phyloP scores from a whole-genome alignment of 2,329 filamentous ascomycete species.

The Seiridium unicorne region DNA sequence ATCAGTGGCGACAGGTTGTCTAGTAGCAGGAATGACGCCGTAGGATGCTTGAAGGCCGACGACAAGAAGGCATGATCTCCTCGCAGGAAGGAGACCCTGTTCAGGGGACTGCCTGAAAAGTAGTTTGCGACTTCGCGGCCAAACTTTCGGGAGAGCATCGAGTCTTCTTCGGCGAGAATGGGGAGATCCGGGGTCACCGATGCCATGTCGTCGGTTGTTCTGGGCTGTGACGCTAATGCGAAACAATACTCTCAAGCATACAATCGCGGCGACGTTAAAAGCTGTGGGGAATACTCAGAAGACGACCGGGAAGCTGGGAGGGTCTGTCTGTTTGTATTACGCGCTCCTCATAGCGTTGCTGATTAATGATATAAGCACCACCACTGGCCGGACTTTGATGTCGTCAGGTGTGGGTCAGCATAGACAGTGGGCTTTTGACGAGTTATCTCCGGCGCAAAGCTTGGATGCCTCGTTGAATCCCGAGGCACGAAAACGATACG shows the following conservation, averaged over 20 bases:
- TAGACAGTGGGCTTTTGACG: not conserved
- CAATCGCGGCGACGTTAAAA: not conserved
- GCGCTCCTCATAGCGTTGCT: not conserved
- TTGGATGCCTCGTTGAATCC: not conserved
- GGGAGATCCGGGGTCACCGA: constrained; percentile 40
- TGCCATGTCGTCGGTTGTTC: constrained; percentile 24
- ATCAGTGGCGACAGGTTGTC: constrained; percentile 75
- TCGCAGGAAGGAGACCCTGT: constrained; percentile 77
- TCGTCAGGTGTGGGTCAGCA: constrained; percentile 1
- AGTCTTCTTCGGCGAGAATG: constrained; percentile 46
- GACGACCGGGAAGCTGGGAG: too few relatives aligned
- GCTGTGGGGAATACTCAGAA: too few relatives aligned
- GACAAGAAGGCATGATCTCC: constrained; percentile 68
- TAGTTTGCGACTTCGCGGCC: constrained; percentile 81
- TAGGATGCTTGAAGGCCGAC: constrained; percentile 63
- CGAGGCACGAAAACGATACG: not conserved
- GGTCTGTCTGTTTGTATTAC: not conserved
- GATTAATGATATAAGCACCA: not conserved
- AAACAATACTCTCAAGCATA: not conserved
- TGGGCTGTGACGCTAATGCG: not conserved
- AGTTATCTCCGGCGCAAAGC: not conserved
- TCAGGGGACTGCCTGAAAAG: constrained; percentile 76
- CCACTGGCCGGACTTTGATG: not conserved
- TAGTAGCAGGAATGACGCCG: constrained; percentile 73
- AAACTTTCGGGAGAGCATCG: constrained; percentile 74